Percentiles rank a stretch among this genome's conserved stretches.
phyloP scores from a whole-genome alignment of 345 rosid species.

The Microthlaspi erraticum region DNA sequence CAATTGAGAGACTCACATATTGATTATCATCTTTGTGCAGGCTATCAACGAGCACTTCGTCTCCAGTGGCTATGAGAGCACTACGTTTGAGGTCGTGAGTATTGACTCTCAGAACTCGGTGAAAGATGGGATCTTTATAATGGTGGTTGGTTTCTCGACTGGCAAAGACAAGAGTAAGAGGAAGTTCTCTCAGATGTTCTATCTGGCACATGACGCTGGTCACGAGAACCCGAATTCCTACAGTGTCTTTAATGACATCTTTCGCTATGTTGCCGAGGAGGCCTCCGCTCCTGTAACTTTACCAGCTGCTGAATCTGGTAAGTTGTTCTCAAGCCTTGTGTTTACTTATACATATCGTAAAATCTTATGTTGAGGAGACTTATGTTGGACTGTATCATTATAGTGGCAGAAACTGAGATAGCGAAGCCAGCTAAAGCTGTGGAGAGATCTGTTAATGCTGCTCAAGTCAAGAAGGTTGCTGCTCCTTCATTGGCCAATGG shows the following conservation, averaged over 20 bases:
- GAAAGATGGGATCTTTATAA: constrained; percentile 17
- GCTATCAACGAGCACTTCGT: constrained; percentile 38
- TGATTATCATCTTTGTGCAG: constrained; percentile 17
- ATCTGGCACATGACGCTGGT: constrained; percentile 12
- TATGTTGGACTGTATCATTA: neutral
- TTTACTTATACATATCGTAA: neutral
- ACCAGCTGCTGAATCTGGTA: constrained; percentile 35
- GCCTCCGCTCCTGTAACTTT: neutral
- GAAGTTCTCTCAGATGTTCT: constrained; percentile 41
- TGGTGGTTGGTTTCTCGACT: constrained; percentile 41
- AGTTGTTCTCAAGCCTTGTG: neutral
- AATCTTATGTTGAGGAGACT: neutral
- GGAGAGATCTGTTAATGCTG: constrained; percentile 7
- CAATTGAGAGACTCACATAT: neutral
- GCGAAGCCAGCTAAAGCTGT: constrained; percentile 27
- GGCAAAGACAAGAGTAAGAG: constrained; percentile 33
- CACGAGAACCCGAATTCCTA: neutral
- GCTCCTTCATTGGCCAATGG: constrained; percentile 40
- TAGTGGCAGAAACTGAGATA: constrained; percentile 22
- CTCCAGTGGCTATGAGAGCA: constrained; percentile 17
- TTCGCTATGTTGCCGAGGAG: constrained; percentile 32
- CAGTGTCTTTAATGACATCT: constrained; percentile 42
- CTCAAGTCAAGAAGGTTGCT: constrained; percentile 18
- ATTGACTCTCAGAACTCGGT: constrained; percentile 35
- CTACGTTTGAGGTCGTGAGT: constrained; percentile 28